These are phyloP conservation scores for Berberis vulgaris DNA, from an alignment of 164 flowering plant species.

Conservation along the genomic window DNA sequence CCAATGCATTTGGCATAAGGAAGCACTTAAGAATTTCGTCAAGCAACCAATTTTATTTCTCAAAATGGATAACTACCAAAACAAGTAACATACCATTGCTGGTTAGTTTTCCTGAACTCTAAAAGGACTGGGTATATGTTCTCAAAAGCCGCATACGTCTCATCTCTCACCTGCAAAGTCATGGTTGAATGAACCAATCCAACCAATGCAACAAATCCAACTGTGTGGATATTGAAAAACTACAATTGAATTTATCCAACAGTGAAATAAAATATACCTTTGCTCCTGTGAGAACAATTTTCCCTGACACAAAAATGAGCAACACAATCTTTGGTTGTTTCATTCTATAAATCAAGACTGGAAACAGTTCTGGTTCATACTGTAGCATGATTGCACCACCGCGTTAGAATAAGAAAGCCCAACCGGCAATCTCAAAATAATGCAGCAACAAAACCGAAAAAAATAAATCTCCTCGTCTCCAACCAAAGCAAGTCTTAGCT, in stretches of 20 bases:
- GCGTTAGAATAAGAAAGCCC: constrained; percentile 6
- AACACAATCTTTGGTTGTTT: too few species aligned
- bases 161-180: constrained; percentile 45
- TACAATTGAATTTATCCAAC: background rate
- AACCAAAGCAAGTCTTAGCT: background rate
- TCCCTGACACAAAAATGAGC: too few species aligned
- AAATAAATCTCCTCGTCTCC: too few species aligned
- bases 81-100: constrained; percentile 20
- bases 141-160: constrained; percentile 71
- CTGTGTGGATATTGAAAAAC: background rate
- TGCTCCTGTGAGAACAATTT: constrained; percentile 11
- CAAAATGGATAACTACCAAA: background rate
- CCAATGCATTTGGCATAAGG: too few species aligned
- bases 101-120: constrained; percentile 54
- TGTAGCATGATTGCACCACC: constrained; percentile 22
- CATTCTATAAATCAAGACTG: constrained; percentile 60
- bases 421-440: background rate
- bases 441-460: too few species aligned
- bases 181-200: too few species aligned
- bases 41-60: too few species aligned
- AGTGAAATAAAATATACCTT: constrained; percentile 22
- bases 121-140: constrained; percentile 73
- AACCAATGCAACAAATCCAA: background rate
- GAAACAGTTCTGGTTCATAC: constrained; percentile 93
- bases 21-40: too few species aligned